These are phyloP conservation scores for Pistacia integerrima DNA, from an alignment of 345 rosid genomes.

Conservation along the genomic window DNA sequence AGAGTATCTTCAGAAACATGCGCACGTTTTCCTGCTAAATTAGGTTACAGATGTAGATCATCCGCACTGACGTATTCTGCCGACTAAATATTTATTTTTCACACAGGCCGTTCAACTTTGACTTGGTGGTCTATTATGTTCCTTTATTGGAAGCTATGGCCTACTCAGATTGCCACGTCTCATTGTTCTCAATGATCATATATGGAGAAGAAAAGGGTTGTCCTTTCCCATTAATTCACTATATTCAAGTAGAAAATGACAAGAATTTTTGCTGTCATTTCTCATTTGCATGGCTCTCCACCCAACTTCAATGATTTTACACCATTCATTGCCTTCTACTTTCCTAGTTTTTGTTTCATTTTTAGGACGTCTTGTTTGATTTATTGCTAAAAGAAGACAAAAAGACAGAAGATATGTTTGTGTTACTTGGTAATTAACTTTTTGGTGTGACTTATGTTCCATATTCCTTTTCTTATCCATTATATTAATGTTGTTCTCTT, in stretches of 20 bases:
- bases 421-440: not conserved
- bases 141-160: not conserved
- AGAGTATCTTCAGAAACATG: too few relatives aligned
- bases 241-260: slow-evolving; percentile 45
- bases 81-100: not conserved
- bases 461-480: not conserved
- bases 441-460: not conserved
- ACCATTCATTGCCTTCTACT: too few relatives aligned
- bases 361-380: slow-evolving; percentile 4
- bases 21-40: too few relatives aligned
- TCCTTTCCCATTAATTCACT: slow-evolving; percentile 26
- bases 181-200: slow-evolving; percentile 3
- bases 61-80: too few relatives aligned
- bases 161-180: slow-evolving; percentile 8
- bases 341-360: not conserved
- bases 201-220: slow-evolving; percentile 11
- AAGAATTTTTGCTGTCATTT: slow-evolving; percentile 38
- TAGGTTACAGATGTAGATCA: too few relatives aligned
- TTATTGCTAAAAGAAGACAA: too few relatives aligned
- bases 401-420: too few relatives aligned
- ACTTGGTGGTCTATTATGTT: not conserved
- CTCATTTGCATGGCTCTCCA: slow-evolving; percentile 42
- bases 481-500: too few relatives aligned
- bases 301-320: slow-evolving; percentile 29
- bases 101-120: not conserved